Conservation (phyloP, 805 yeast species). For the Ogataea ganodermae region DNA sequence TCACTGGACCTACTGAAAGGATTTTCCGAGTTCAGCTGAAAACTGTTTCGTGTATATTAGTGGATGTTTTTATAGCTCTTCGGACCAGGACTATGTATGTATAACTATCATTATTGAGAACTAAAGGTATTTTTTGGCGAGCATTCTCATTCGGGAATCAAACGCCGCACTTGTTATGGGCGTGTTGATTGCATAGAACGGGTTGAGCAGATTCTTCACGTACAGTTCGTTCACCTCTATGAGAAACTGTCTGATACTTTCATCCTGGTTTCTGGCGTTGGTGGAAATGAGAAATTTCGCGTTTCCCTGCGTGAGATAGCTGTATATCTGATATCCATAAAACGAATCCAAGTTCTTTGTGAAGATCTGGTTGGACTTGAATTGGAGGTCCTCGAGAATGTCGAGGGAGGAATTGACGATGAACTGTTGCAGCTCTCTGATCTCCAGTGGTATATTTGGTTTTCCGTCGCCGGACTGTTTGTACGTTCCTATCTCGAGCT, state of each 20-base stretch:
- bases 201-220: constrained; percentile 80
- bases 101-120: constrained; percentile 5
- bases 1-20: constrained; percentile 38
- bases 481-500: constrained; percentile 78
- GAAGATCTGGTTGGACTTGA: constrained; percentile 67
- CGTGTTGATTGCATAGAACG: constrained; percentile 78
- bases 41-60: constrained; percentile 17
- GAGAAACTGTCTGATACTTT: constrained; percentile 78
- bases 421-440: constrained; percentile 82
- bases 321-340: constrained; percentile 80
- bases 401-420: constrained; percentile 87
- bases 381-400: constrained; percentile 86
- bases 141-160: constrained; percentile 67
- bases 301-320: constrained; percentile 86
- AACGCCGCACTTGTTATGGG: constrained; percentile 74
- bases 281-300: constrained; percentile 76
- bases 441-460: constrained; percentile 63
- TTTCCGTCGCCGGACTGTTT: constrained; percentile 67
- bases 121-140: constrained; percentile 76
- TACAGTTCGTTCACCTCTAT: constrained; percentile 84
- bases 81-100: constrained; percentile 8
- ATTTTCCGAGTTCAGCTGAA: constrained; percentile 26
- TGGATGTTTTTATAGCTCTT: constrained; percentile 7
- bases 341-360: constrained; percentile 82
- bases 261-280: constrained; percentile 60